These are phyloP conservation scores for Glutinoglossum americanum DNA, from an alignment of 495 filamentous ascomycete species.

Conservation along the genomic window DNA sequence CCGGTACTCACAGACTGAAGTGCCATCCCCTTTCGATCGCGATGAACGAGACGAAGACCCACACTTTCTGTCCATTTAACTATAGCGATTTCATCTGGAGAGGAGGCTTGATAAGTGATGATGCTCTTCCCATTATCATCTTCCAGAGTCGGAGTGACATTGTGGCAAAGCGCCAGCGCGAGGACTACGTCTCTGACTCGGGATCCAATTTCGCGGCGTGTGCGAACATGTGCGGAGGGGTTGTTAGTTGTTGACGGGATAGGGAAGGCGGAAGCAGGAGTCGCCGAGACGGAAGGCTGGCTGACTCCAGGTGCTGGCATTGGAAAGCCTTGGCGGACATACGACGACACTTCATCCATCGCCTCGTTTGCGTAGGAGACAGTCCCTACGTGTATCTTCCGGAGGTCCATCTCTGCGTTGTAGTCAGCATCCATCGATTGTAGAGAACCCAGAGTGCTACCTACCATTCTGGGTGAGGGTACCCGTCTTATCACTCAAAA, in stretches of 20 bases:
- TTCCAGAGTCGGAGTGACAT: conserved; percentile 82
- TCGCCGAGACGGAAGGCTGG: conserved; percentile 30
- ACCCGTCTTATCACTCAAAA: conserved; percentile 93
- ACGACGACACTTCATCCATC: conserved; percentile 87
- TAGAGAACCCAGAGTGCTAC: conserved; percentile 6
- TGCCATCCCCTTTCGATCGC: conserved; percentile 66
- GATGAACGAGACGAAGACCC: conserved; percentile 62
- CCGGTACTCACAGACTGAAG: conserved; percentile 63
- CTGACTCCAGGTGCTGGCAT: conserved; percentile 18
- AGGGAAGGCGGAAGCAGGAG: conserved; percentile 46
- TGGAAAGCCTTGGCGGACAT: conserved; percentile 63
- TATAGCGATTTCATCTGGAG: conserved; percentile 96
- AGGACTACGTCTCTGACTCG: conserved; percentile 79
- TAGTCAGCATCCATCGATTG: conserved; percentile 5
- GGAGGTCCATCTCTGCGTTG: conserved; percentile 73
- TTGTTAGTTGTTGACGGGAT: conserved; percentile 25
- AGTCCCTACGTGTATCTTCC: conserved; percentile 94
- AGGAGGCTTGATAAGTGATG: conserved; percentile 86
- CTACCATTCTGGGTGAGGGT: conserved; percentile 81
- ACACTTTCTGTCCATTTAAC: conserved; percentile 89
- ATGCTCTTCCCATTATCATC: conserved; percentile 56
- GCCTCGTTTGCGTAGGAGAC: conserved; percentile 96
- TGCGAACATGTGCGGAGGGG: conserved; percentile 45
- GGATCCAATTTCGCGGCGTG: conserved; percentile 76
- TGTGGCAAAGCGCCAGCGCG: conserved; percentile 87